Evolutionary conservation across 805 yeast species (phyloP), one percentile per base, ranked within the genome.

Genomic region (Starmerella riodocensis): DNA sequence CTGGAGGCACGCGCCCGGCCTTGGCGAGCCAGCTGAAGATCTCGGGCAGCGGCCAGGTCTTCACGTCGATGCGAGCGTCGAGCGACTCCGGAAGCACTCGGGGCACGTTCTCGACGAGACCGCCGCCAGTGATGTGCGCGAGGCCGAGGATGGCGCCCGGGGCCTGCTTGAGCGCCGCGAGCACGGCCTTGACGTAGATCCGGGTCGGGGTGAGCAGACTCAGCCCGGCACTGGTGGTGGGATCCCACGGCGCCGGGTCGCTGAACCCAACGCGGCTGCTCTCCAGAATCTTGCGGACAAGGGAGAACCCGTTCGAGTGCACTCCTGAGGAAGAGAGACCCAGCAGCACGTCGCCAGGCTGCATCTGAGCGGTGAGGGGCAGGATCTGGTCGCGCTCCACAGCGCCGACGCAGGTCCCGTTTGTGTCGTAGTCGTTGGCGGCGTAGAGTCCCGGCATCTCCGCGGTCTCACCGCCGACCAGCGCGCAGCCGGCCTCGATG

Each of bases 371-470:
- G 19, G 67, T 57, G 48, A 70, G 71, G 36, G 99, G 99, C 49
- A 91, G 66, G 35, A 91, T 73, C 45, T 72, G 69, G 41, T 65
- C 62, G 54, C 79, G 83, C 50, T 72, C 65, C 4, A 91, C 96
- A 12, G 98, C 98, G 55, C 99, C 99, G 32, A 91, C 86, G 39
- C 96, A 93, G 27, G 98, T 93, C 62, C 99, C 99, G 56, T 88
- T 91, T 45, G 95, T 86, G 62, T 91, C 99, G 58, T 91, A 91
- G 63, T 91, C 97, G 25, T 93, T 93, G 41, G 76, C 84, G 43
- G 78, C 81, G 56, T 91, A 91, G 81, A 91, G 83, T 49, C 98
- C 98, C 21, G 99, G 99, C 99, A 91, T 91, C 68, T 91, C 99
- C 39, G 94, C 80, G 28, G 99, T 91, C 64, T 91, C 99, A 50